Evolutionary conservation across 2,329 filamentous ascomycete genomes (phyloP).

Genomic region (Aspergillus sp.): DNA sequence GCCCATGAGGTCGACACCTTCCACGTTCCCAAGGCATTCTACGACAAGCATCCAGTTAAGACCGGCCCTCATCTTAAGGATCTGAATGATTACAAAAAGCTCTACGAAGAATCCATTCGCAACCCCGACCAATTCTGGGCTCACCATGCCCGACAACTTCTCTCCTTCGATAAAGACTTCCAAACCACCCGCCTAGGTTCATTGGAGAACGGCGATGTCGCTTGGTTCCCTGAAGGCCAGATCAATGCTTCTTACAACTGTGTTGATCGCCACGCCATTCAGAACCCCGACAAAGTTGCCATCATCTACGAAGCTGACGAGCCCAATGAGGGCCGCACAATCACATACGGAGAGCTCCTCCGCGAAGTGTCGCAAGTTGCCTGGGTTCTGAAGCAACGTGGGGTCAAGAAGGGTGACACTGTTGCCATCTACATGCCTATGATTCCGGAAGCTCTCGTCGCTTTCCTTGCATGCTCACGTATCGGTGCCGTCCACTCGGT

Average conservation of each 20-base stretch:
- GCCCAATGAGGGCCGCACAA: constrained; percentile 76
- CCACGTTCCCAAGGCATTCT: constrained; percentile 59
- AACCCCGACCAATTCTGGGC: constrained; percentile 90
- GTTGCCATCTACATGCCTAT: constrained; percentile 97
- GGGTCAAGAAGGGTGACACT: constrained; percentile 94
- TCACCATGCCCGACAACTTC: constrained; percentile 77
- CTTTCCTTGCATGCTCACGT: constrained; percentile 85
- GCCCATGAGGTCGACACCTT: constrained; percentile 51
- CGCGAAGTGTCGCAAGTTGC: constrained; percentile 86
- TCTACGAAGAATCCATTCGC: constrained; percentile 82
- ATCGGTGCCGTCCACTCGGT: constrained; percentile 97
- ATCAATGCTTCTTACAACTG: constrained; percentile 98
- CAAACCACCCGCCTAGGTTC: constrained; percentile 80
- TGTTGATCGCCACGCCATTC: constrained; percentile 93
- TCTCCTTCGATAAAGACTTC: constrained; percentile 90
- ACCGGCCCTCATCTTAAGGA: constrained; percentile 59
- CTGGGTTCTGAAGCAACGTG: constrained; percentile 89
- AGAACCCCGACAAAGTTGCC: constrained; percentile 86
- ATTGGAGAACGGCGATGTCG: constrained; percentile 75
- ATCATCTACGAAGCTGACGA: constrained; percentile 99
- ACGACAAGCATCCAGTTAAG: constrained; percentile 55
- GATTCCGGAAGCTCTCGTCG: constrained; percentile 93
- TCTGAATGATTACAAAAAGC: constrained; percentile 62
- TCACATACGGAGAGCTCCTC: constrained; percentile 91
- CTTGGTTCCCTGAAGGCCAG: constrained; percentile 92